Base-by-base conservation (phyloP, 2,329 filamentous ascomycete species). In the Diplodia mutila region DNA sequence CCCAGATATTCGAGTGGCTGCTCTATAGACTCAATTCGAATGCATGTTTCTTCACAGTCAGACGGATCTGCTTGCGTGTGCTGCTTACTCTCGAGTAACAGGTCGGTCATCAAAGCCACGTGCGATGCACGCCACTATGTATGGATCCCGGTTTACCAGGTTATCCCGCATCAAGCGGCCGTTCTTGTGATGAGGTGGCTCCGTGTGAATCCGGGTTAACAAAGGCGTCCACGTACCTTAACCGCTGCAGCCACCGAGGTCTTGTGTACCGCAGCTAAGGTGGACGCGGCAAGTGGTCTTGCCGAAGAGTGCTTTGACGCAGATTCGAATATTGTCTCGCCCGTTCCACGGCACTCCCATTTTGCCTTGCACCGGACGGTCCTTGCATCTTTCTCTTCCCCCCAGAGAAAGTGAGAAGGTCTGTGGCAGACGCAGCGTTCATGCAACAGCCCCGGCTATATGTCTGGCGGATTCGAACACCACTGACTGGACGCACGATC, bases 21-120 rank as follows among this genome's bases (percentile, higher is more conserved):
- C 23, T 63, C 39, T 63, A 63, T 63, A 63, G 59, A 63, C 59
- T 63, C 59, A 51, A 63, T 34, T 51, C 21, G 21, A 32, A 63
- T 3, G 42, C 42, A 63, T 49, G 46, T 49, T 63, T 63, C 59
- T 63, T 63, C 59, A 63, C 59, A 23, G 46, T 63, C 46, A 63
- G 59, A 34, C 32, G 21, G 2, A 18, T 42, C 11, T 61, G 39
- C 57, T 32, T 49, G 59, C 42, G 29, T 51, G 59, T 63, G 25
- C 29, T 37, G 59, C 42, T 63, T 51, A 63, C 46, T 18, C 18
- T 59, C 25, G 25, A 21, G 57, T 29, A 61, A 49, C 34, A 21
- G 39, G 27, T 32, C 25, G 27, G 39, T 34, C 16, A 25, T 51
- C 27, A 23, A 21, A 63, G 42, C 59, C 59, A 63, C 42, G 59